phyloP scores from a whole-genome alignment of 139 green algal genomes.

The Picochlorum sp. region DNA sequence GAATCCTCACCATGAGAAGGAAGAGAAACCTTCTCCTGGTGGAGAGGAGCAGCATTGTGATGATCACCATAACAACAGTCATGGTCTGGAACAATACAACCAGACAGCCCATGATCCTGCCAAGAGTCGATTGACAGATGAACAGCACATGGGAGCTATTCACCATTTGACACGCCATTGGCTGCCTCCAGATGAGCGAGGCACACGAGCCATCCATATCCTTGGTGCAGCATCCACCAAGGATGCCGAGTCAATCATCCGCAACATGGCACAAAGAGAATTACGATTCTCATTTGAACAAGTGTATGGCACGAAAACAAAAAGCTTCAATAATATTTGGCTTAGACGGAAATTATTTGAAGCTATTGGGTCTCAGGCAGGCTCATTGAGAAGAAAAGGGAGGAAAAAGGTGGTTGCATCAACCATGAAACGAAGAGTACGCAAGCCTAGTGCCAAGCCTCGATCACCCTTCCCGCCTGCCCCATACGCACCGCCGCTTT shows the following conservation, averaged over 20 bases:
- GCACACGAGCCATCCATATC: slow-evolving; percentile 15
- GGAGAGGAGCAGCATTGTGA: too few species aligned
- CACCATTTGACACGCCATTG: slow-evolving; percentile 35
- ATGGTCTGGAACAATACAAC: too few species aligned
- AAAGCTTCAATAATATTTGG: slow-evolving; percentile 39
- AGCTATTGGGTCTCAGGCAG: slow-evolving; percentile 2
- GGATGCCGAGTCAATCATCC: slow-evolving; percentile 21
- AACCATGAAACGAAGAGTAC: neutral
- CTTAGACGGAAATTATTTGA: slow-evolving; percentile 36
- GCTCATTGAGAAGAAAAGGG: neutral
- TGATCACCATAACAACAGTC: too few species aligned
- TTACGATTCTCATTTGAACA: slow-evolving; percentile 23
- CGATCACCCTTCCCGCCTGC: neutral
- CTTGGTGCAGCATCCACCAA: slow-evolving; percentile 17
- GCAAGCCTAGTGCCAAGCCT: neutral
- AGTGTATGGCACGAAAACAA: slow-evolving; percentile 25
- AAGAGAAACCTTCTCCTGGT: too few species aligned
- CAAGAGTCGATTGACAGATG: too few species aligned
- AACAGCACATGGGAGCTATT: slow-evolving; percentile 1
- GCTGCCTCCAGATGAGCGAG: slow-evolving; percentile 23
- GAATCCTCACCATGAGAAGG: too few species aligned
- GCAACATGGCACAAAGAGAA: slow-evolving; percentile 26
- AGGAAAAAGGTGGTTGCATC: neutral
- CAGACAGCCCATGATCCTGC: too few species aligned
- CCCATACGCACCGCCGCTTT: neutral